Conservation (phyloP, 2,329 filamentous ascomycete genomes). For the Metarhizium anisopliae region DNA sequence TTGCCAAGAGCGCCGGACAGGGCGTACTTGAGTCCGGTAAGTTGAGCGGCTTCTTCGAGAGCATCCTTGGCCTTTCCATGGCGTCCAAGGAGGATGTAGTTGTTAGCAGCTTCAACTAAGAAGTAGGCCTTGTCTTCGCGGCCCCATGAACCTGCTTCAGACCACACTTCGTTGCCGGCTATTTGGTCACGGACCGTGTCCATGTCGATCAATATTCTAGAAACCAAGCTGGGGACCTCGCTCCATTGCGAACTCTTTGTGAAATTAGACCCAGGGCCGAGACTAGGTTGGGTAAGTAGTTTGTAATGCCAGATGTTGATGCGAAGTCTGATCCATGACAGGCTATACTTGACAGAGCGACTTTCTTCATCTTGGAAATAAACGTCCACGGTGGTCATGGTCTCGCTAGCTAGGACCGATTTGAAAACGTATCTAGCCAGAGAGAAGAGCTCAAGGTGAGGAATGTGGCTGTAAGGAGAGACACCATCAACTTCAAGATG, state of each 20-base stretch:
- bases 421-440: slow-evolving; percentile 51
- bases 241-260: slow-evolving; percentile 49
- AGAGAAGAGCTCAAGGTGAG: slow-evolving; percentile 74
- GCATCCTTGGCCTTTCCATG: slow-evolving; percentile 67
- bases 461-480: slow-evolving; percentile 75
- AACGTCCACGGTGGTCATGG: slow-evolving; percentile 16
- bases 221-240: slow-evolving; percentile 48
- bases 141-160: slow-evolving; percentile 26
- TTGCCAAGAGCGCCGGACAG: slow-evolving; percentile 83
- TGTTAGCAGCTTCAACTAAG: slow-evolving; percentile 71
- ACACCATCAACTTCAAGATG: slow-evolving; percentile 75
- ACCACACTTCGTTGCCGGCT: slow-evolving; percentile 27
- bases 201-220: slow-evolving; percentile 34
- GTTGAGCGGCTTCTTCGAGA: slow-evolving; percentile 55
- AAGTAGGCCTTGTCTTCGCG: slow-evolving; percentile 56
- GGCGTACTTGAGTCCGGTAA: slow-evolving; percentile 69
- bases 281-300: slow-evolving; percentile 46
- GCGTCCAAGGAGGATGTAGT: slow-evolving; percentile 75
- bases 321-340: slow-evolving; percentile 58
- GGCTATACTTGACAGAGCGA: slow-evolving; percentile 37
- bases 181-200: slow-evolving; percentile 31
- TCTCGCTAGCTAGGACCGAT: slow-evolving; percentile 12
- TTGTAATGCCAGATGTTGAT: slow-evolving; percentile 63
- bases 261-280: slow-evolving; percentile 45
- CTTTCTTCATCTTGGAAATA: slow-evolving; percentile 21